phyloP scores from a whole-genome alignment of 805 yeast species.

The Suhomyces tanzawaensis region DNA sequence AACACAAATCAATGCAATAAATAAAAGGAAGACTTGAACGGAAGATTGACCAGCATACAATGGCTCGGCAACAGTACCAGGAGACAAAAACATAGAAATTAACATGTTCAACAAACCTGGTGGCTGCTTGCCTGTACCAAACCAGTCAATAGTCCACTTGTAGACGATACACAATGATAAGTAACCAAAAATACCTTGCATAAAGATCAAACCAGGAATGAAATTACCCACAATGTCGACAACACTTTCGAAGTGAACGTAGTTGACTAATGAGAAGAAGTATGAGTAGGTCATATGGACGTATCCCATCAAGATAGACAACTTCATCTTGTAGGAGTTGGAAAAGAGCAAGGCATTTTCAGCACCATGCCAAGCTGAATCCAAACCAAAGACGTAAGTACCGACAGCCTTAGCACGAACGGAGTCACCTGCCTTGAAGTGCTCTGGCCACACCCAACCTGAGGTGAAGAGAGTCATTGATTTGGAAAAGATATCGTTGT shows the following conservation, averaged over 20 bases:
- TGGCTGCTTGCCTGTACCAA: conserved; percentile 57
- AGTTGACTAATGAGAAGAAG: conserved; percentile 65
- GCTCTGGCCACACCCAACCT: conserved; percentile 69
- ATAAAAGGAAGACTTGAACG: conserved; percentile 56
- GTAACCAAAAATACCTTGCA: conserved; percentile 77
- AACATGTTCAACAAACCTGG: conserved; percentile 75
- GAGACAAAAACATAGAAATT: conserved; percentile 72
- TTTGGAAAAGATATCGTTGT: conserved; percentile 70
- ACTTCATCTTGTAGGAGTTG: conserved; percentile 75
- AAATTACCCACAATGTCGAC: conserved; percentile 72
- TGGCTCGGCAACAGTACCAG: conserved; percentile 65
- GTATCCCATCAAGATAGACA: conserved; percentile 73
- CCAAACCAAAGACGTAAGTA: conserved; percentile 62
- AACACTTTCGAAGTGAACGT: conserved; percentile 51
- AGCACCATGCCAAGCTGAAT: conserved; percentile 78
- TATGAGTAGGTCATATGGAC: conserved; percentile 72
- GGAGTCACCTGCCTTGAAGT: conserved; percentile 33
- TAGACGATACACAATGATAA: conserved; percentile 63
- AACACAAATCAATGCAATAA: conserved; percentile 63
- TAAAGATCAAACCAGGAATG: conserved; percentile 68
- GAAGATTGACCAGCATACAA: conserved; percentile 63
- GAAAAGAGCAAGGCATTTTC: conserved; percentile 68
- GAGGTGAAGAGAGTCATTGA: conserved; percentile 65
- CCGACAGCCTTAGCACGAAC: conserved; percentile 49
- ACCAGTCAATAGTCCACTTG: conserved; percentile 76